Base-by-base conservation (phyloP, 2,329 filamentous ascomycete species). In the Colletotrichum filicis region DNA sequence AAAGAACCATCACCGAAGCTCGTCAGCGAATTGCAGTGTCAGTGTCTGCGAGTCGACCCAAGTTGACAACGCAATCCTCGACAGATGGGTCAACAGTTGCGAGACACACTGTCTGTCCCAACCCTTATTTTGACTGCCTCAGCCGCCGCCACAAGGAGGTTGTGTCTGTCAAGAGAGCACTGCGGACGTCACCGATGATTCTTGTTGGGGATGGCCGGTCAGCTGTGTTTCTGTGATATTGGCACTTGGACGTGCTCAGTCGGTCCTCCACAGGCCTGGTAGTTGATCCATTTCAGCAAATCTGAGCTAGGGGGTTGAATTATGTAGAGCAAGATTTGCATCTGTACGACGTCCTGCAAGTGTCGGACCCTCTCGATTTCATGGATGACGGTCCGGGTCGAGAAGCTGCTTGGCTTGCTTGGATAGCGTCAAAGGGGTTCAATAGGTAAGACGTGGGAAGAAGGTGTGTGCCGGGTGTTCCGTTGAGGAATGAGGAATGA, bases 21-120 rank as follows among this genome's bases (percentile, higher is more conserved):
- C 52, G 42, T 56, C 57, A 42, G 55, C 49, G 26, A 24, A 9
- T 32, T 57, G 59, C 52, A 57, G 49, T 42, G 32, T 59, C 46
- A 37, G 24, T 59, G 65, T n/a, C 59, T 59, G 59, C 53, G 28
- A 52, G 22, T 69, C 59, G 19, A 59, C 28, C 24, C 28, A 68
- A 26, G n/a, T 46, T 46, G n/a, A 49, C 46, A 11, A 49, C 28
- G 28, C 30, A 24, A 28, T 26, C 24, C n/a, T 53, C 37, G 12
- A 49, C 42, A 49, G 42, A n/a, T 22, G 52, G 26, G 26, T n/a
- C 32, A 5, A 56, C 16, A 37, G 6, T 12, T 14, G 24, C 14
- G 5, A 49, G 19, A 49, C 42, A 49, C 19, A 19, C 42, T 49
- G 42, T 49, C 42, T 49, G n/a, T 22, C 42, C 42, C 42, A 49